Evolutionary conservation across 2,329 filamentous ascomycete species (phyloP), one percentile per base, ranked within the genome.

Genomic region (Emmonsiellopsis sp.): DNA sequence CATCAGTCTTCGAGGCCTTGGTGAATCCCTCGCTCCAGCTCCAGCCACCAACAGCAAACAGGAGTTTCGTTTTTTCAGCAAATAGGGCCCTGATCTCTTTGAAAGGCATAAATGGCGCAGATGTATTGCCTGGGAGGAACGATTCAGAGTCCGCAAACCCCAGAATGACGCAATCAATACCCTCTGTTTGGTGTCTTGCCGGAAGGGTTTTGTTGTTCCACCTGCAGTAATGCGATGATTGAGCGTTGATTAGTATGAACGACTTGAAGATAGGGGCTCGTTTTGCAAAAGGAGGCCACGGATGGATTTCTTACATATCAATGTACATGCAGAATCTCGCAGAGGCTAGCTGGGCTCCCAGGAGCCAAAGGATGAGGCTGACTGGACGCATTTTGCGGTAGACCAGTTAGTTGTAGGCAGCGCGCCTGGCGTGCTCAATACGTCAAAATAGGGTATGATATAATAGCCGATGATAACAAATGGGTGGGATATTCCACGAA

Each of bases 11-110:
- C 1, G 82, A 80, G 0, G 78, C 84, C 1, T 54, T 63, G 2
- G 75, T 72, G 58, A 85, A 87, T 0, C 82, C 83, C 9, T 65
- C 64, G 1, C 76, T 81, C 56, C 86, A 80, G 0, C 83, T 83
- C 84, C 84, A 87, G 46, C 84, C 84, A 6, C 84, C 84, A 57
- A 87, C 79, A 14, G 84, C 83, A 40, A 87, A 74, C 68, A 84
- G 76, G 21, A 89, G 68, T 59, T 85, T 83, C 17, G 83, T 83
- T 31, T 72, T 73, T 0, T 75, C 64, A 10, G 73, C 63, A 53
- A 82, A 85, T 17, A 80, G 70, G 31, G 69, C 68, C 14, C 81
- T 77, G 44, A 82, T 71, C 3, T 75, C 72, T 0, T 68, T 62
- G 2, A 84, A 66, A 0, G 75, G 64, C 65, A 78, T 74, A 59